Evolutionary conservation across 2,329 filamentous ascomycete genomes (phyloP).

Genomic region (Colletotrichum sansevieriae): DNA sequence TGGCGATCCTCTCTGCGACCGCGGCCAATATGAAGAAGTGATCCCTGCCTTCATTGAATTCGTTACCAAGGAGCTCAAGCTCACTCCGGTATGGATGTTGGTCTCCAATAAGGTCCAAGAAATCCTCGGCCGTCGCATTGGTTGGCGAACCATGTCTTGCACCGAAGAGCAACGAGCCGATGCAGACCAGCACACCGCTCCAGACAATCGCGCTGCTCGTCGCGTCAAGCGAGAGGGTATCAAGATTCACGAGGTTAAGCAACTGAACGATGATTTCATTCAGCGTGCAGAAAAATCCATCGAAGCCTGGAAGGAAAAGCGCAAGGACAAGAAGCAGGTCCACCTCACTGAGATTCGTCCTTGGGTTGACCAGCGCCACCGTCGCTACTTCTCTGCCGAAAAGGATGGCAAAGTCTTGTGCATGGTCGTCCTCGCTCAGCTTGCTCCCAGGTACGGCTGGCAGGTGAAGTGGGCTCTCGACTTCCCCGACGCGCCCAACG

Average conservation of each 20-base stretch:
- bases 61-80: conserved; percentile 74
- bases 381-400: conserved; percentile 86
- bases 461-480: conserved; percentile 98
- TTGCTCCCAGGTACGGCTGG: conserved; percentile 86
- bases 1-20: conserved; percentile 88
- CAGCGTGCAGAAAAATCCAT: conserved; percentile 79
- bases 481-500: conserved; percentile 88
- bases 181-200: conserved; percentile 76
- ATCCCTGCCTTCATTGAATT: conserved; percentile 81
- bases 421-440: conserved; percentile 85
- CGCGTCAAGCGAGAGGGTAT: conserved; percentile 87
- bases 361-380: conserved; percentile 86
- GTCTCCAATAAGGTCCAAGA: conserved; percentile 84
- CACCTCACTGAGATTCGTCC: conserved; percentile 91
- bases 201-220: conserved; percentile 81
- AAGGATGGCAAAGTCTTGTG: conserved; percentile 80
- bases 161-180: conserved; percentile 91
- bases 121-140: conserved; percentile 82
- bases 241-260: conserved; percentile 79
- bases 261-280: conserved; percentile 77
- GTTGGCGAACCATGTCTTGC: conserved; percentile 90
- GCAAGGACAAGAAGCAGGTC: conserved; percentile 84
- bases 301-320: conserved; percentile 81
- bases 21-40: conserved; percentile 79
- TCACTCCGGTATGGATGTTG: conserved; percentile 91